Evolutionary conservation across 257 asterid genomes (phyloP), one percentile per base, ranked within the genome.

Genomic region (Cordia subcordata): DNA sequence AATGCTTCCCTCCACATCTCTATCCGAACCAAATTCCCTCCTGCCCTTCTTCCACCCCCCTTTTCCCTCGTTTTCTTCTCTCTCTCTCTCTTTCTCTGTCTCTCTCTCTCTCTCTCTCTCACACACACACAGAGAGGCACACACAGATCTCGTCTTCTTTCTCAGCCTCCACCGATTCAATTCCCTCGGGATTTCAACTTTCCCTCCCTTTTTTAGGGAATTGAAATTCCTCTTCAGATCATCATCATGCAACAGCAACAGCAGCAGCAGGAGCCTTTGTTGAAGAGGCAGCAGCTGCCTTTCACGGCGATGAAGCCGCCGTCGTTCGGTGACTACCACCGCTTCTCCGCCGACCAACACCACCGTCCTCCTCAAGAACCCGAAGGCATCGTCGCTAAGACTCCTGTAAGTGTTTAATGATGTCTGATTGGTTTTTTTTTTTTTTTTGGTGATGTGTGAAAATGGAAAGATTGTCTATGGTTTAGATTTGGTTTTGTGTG

Each of bases 21-120:
- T 72, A 77, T 86, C 97, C 86, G 82, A 90, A 87, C 96, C 81
- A 83, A 78, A 78, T 85, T 85, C 94, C 94, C 83, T 77, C 88
- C 82, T 58, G 47, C 67, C 55, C 38, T 16, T 37, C 11, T 47
- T 47, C 68, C 55, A 21, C 55, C 14, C 21, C 64, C 57, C 33
- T 62, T 65, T 74, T 73, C 84, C 84, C 86, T 81, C 86, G 81
- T 76, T 80, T 83, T 73, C 84, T 78, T 75, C 85, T 75, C 81
- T 54, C 55, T 32, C 39, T 49, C 19, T 44, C 64, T 66, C 55
- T 45, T 67, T 60, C 68, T 71, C 74, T 22, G 19, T 47, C 53
- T 67, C 71, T 68, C 71, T 49, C 63, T 63, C 68, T 75, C 85
- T 75, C 82, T 53, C 55, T 40, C 39, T 55, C 19, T 49, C 63